Evolutionary conservation across 257 asterid genomes (phyloP).

Genomic region (Mitragyna speciosa): DNA sequence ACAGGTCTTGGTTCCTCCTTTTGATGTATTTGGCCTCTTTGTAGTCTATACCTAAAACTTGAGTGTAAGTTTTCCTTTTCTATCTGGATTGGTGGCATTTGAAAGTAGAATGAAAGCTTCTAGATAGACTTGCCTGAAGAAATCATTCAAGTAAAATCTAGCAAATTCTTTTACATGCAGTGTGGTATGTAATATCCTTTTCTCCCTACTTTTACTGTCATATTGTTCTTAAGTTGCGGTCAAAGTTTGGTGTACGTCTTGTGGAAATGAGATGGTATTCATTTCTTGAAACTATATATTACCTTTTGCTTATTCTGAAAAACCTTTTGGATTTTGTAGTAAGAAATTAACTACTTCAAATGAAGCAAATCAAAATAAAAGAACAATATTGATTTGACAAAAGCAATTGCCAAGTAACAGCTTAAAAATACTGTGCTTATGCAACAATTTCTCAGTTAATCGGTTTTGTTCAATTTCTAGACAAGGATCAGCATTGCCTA

Average conservation of each 20-base stretch:
- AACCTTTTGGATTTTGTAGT: neutral
- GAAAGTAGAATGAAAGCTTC: neutral
- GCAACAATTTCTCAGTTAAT: neutral
- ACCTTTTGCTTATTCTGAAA: neutral
- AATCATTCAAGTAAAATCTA: neutral
- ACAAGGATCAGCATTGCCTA: neutral
- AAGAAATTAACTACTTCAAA: neutral
- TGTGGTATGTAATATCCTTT: neutral
- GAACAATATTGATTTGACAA: neutral
- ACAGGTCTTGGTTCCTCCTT: neutral
- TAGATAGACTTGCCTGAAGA: neutral
- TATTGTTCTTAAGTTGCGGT: neutral
- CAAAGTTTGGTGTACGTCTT: neutral
- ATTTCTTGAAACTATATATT: neutral
- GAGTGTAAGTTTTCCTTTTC: neutral
- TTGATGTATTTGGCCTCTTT: neutral
- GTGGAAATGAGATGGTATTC: neutral
- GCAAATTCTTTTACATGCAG: neutral
- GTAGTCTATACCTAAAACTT: neutral
- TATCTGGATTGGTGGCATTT: neutral
- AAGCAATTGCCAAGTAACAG: neutral
- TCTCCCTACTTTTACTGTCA: neutral
- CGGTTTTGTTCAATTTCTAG: neutral
- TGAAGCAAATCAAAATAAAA: neutral
- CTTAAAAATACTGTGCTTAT: neutral